Base-by-base conservation (phyloP, 2,329 filamentous ascomycete species). In the Fusarium begoniae region DNA sequence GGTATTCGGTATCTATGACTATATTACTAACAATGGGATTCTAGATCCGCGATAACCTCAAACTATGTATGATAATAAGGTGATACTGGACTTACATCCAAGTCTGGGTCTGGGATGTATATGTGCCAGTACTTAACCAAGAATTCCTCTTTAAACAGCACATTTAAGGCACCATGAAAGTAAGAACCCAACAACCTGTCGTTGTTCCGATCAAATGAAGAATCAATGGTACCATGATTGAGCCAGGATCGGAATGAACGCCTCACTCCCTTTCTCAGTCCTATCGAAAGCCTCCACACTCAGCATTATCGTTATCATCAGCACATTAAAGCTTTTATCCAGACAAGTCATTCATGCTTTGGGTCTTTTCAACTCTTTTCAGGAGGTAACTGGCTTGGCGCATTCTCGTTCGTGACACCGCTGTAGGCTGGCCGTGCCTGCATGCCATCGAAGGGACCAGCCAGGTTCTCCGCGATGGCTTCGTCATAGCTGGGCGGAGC, bases 401-500 rank as follows among this genome's bases (percentile, higher is more conserved):
- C 87, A 76, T 91, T 89, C 79, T 90, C 89, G 63, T 90, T 88
- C 48, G 89, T 91, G 30, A 90, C 87, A 4, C 90, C 90, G 69
- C 88, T 90, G 80, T 93, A 95, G 20, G 90, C 90, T 35, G 92
- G 90, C 77, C 95, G 87, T 32, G 92, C 80, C 45, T 82, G 79
- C 70, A 78, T 72, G 85, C 69, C 93, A 79, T 94, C 89, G 63
- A 94, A 90, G 4, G 94, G 93, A 41, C 90, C 92, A 0, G 85
- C 82, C 70, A 96, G 83, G 66, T 91, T 90, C 73, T 94, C 92
- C 12, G 94, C 95, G 83, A 98, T 92, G 18, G 94, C 95, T 82
- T 98, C 95, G 82, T 98, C 95, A 79, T 98, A 98, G 78, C 94
- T 98, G 13, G 95, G 95, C 24, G 96, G 95, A n/a, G 94, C 94